Percentiles rank a stretch among this genome's conserved stretches.
Conservation (phyloP, 73 alveolate genomes). For the Symbiodinium natans region DNA sequence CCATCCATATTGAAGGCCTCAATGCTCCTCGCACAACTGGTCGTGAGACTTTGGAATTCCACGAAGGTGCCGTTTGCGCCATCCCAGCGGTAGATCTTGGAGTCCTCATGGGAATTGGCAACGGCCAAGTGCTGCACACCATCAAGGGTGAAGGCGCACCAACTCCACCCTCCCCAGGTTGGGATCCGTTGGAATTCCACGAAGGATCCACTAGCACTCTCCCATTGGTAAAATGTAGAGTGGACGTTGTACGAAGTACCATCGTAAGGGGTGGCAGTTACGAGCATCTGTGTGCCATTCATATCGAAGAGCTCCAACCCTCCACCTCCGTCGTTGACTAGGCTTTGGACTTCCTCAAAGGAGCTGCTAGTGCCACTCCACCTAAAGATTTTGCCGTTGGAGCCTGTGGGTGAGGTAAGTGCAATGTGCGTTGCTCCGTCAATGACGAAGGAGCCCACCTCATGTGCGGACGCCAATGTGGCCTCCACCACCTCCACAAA, state of each 20-base stretch:
- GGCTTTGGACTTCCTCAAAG: too few species aligned
- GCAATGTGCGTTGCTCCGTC: not conserved
- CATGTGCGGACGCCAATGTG: not conserved
- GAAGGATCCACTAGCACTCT: not conserved
- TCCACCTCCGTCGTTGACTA: too few species aligned
- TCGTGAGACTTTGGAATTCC: not conserved
- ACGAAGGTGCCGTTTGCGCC: not conserved
- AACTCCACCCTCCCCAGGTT: not conserved
- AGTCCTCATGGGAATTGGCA: not conserved
- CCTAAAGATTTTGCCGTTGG: too few species aligned
- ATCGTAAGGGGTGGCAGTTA: not conserved
- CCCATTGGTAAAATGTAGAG: not conserved
- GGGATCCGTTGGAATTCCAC: not conserved
- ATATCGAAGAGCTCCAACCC: too few species aligned
- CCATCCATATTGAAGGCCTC: not conserved
- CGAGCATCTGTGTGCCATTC: not conserved
- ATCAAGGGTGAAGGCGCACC: not conserved
- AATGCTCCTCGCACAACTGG: not conserved
- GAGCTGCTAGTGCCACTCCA: too few species aligned
- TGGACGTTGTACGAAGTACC: not conserved
- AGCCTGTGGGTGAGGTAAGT: too few species aligned
- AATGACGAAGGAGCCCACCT: not conserved
- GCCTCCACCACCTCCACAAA: not conserved
- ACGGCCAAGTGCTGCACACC: not conserved
- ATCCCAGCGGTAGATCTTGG: constrained; percentile 5